These are phyloP conservation scores for Trichoderma sp. DNA, from an alignment of 2,329 filamentous ascomycete species.

Conservation along the genomic window DNA sequence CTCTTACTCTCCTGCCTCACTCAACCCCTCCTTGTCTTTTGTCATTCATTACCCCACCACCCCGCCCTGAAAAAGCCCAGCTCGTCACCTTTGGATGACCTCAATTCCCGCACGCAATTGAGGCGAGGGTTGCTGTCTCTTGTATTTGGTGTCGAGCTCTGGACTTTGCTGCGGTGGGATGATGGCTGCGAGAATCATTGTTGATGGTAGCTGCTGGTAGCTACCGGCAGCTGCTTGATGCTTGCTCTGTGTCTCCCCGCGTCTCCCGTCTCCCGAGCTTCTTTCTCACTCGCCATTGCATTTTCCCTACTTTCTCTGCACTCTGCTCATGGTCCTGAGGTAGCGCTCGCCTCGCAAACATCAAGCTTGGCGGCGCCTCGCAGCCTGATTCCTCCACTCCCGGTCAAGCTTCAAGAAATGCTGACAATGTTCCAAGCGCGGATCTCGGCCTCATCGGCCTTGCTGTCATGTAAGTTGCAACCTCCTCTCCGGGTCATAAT, in stretches of 20 bases:
- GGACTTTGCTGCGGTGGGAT: not conserved
- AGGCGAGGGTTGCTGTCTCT: constrained; percentile 29
- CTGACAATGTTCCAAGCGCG: constrained; percentile 66
- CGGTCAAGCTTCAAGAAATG: constrained; percentile 44
- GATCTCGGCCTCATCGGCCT: constrained; percentile 92
- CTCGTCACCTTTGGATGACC: constrained; percentile 29
- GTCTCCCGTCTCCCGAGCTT: not conserved
- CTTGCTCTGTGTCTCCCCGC: not conserved
- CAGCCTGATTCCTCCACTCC: constrained; percentile 36
- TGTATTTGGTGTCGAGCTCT: constrained; percentile 19
- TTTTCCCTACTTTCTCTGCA: constrained; percentile 24
- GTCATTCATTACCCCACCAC: constrained; percentile 40
- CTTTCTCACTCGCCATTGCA: not conserved
- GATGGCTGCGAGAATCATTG: not conserved
- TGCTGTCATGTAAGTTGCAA: constrained; percentile 73
- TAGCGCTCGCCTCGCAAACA: constrained; percentile 74
- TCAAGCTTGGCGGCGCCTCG: constrained; percentile 67
- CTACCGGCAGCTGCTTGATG: not conserved
- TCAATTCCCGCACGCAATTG: constrained; percentile 38
- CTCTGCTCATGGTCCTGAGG: constrained; percentile 41
- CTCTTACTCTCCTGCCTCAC: constrained; percentile 25
- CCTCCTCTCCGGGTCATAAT: constrained; percentile 21
- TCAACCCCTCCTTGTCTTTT: constrained; percentile 30
- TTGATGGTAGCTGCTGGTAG: not conserved
- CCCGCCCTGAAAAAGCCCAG: constrained; percentile 36